Base-by-base conservation (phyloP, 1,284 basidiomycete genomes). In the Phellopilus nigrolimitatus region DNA sequence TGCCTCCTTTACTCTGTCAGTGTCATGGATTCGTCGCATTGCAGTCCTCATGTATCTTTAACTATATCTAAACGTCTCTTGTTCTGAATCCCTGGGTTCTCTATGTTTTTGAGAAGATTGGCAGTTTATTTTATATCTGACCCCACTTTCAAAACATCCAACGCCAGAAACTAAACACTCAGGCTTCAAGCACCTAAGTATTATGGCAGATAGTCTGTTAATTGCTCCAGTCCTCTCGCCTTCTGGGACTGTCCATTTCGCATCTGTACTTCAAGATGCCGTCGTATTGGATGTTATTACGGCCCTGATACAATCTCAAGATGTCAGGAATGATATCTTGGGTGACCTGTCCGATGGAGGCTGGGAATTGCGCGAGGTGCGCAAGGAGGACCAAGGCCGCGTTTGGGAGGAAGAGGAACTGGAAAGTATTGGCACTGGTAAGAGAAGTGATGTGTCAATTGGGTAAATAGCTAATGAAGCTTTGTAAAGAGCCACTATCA, bases 371-470 rank as follows among this genome's bases (percentile, higher is more conserved):
- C 86, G 87, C 65, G 70, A 62, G 49, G 75, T 87, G 39, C 71
- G 82, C 47, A 71, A 64, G 38, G 79, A 88, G 61, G 70, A 66
- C 17, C 67, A 65, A 49, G 86, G 85, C 40, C 70, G 82, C 34
- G 62, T 69, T 51, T 89, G 86, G 86, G 80, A 87, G 59, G 81
- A 87, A 59, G 70, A 75, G 2, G 84, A 86, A 54, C 69, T 90
- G 4, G 73, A 79, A 53, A 66, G 68, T 33, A 69, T 89, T 10
- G 80, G 76, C 46, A 76, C 85, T 61, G 84, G 87, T 87, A 42
- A 57, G 78, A 52, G 39, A 57, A 34, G 24, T 38, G 12, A 21
- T 9, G 47, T 15, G 22, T 47, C 15, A 21, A 27, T 51, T 19
- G 17, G 30, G 17, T 3, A 24, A 45, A 25, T 40, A 42, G 4